These are phyloP conservation scores for Falciphora oryzae DNA, from an alignment of 2,329 filamentous ascomycete genomes.

Conservation along the genomic window DNA sequence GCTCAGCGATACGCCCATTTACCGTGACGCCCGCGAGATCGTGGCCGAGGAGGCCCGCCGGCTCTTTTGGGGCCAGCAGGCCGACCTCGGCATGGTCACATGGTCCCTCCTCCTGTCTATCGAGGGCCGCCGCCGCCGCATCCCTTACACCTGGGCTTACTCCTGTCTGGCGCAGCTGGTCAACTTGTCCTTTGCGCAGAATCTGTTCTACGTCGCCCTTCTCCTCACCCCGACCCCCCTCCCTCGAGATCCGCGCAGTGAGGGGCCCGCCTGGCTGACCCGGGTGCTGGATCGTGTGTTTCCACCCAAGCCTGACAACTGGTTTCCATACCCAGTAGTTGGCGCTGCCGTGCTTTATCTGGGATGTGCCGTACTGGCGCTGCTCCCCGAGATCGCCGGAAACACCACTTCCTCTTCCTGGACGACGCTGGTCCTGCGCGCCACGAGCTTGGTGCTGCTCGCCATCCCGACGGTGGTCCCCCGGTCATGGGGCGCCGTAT, in stretches of 20 bases:
- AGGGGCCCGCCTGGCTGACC: neutral
- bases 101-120: conserved; percentile 53
- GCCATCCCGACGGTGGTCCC: conserved; percentile 42
- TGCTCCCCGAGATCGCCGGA: conserved; percentile 32
- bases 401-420: conserved; percentile 31
- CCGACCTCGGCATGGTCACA: conserved; percentile 46
- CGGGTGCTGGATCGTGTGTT: conserved; percentile 26
- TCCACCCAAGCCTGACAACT: conserved; percentile 37
- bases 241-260: conserved; percentile 7
- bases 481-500: conserved; percentile 39
- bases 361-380: conserved; percentile 23
- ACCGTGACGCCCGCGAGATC: conserved; percentile 47
- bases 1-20: conserved; percentile 47
- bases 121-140: conserved; percentile 51
- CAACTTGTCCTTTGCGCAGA: conserved; percentile 56
- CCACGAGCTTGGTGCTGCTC: conserved; percentile 40
- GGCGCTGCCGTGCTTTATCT: conserved; percentile 23
- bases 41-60: conserved; percentile 47
- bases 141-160: conserved; percentile 50
- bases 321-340: conserved; percentile 30
- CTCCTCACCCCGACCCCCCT: conserved; percentile 49
- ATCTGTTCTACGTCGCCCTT: conserved; percentile 56
- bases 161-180: conserved; percentile 53
- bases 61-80: conserved; percentile 59
- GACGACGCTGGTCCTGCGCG: conserved; percentile 20